Percentiles rank a stretch among this genome's conserved stretches.
Evolutionary conservation across 2,329 filamentous ascomycete species (phyloP).

Genomic region (Aspergillus flavus): DNA sequence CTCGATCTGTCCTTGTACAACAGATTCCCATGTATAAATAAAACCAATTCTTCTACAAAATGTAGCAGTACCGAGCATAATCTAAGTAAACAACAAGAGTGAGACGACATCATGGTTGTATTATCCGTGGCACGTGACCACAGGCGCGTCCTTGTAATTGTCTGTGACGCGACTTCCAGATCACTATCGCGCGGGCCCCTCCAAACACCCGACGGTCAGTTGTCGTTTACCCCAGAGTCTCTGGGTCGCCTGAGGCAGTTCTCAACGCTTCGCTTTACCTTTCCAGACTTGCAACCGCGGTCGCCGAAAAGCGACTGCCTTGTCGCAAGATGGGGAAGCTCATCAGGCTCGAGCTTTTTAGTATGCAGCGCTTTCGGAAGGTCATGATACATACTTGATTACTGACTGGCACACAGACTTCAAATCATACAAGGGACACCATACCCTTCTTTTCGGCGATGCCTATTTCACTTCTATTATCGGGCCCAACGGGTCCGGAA

Average conservation of each 20-base stretch:
- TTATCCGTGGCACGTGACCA: conserved; percentile 27
- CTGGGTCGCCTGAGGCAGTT: conserved; percentile 3
- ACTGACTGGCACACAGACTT: conserved; percentile 67
- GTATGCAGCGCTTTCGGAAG: conserved; percentile 54
- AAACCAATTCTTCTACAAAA: neutral
- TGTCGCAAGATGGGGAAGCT: conserved; percentile 84
- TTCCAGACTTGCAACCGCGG: conserved; percentile 21
- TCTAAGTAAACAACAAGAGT: neutral
- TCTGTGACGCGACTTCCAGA: conserved; percentile 22
- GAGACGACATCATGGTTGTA: neutral
- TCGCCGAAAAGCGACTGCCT: conserved; percentile 29
- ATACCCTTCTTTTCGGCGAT: conserved; percentile 91
- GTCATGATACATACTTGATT: conserved; percentile 13
- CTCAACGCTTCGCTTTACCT: conserved; percentile 1
- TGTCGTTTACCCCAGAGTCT: conserved; percentile 11
- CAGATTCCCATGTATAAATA: conserved; percentile 16
- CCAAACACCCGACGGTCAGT: conserved; percentile 18
- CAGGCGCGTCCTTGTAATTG: conserved; percentile 28
- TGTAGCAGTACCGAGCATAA: neutral
- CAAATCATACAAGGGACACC: conserved; percentile 98
- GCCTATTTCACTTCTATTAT: conserved; percentile 99
- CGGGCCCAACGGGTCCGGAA: conserved; percentile 98
- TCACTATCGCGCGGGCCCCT: conserved; percentile 25
- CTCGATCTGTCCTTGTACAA: neutral
- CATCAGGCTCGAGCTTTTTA: conserved; percentile 90